Evolutionary conservation across 2,329 filamentous ascomycete genomes (phyloP), one percentile per base, ranked within the genome.

Genomic region (Pseudopyrenochaeta lycopersici): DNA sequence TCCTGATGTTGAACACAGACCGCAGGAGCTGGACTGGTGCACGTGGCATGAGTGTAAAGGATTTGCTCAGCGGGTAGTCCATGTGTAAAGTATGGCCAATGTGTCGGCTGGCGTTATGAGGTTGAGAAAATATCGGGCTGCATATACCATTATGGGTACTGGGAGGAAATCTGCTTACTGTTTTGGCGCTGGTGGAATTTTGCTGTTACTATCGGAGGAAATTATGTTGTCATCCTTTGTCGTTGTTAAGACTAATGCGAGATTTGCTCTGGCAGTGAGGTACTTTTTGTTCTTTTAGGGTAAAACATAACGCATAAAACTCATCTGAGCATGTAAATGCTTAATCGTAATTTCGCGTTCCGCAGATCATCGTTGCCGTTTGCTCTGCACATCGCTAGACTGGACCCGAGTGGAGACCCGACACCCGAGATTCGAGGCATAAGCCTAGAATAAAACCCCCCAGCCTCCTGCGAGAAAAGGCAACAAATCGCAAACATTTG

Each of bases 1-100:
- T 97, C 63, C 76, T 97, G 72, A 96, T 97, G 92, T 80, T 97
- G 54, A 96, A 93, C 62, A 87, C 83, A 48, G 92, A 95, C 72
- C 85, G 91, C 35, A 82, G 91, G 31, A 77, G 69, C 49, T 80
- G 79, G 77, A 68, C 62, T 54, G 63, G 67, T 7, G 72, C 64
- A 17, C 60, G 75, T 21, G 74, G 74, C 9, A 80, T 81, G 78
- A 81, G 79, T 52, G 80, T 81, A 7, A 74, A 72, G 51, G 80
- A 81, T 61, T 58, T 81, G 40, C 60, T 81, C 10, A 80, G 78
- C 44, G 68, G 70, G 9, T 74, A 65, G 40, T 11, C 1, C 36
- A n/a, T 32, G 6, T 43, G 35, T 21, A 44, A 1, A 23, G n/a
- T 17, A 43, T 17, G 1, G 27, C 12, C 21, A 39, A 50, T 4